Percentiles rank a stretch among this genome's conserved stretches.
phyloP scores from a whole-genome alignment of 257 asterid genomes.

The Solanum chiquidenum region DNA sequence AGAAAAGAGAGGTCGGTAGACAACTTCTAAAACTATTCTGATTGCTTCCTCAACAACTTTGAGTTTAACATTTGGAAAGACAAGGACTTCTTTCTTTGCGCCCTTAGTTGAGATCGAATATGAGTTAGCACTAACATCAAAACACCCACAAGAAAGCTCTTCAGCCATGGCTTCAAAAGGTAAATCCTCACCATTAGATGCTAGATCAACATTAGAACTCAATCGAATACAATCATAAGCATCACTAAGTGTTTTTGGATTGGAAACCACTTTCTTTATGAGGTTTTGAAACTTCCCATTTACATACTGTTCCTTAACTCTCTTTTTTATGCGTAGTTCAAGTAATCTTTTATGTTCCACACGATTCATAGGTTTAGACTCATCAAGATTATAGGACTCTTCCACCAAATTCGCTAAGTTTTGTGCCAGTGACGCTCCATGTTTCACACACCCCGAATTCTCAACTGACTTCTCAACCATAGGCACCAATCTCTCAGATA shows the following conservation, averaged over 20 bases:
- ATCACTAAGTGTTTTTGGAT: slow-evolving; percentile 61
- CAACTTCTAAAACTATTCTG: slow-evolving; percentile 66
- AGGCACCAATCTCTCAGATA: not conserved
- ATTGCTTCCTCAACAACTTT: slow-evolving; percentile 83
- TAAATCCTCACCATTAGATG: slow-evolving; percentile 27
- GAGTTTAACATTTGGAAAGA: slow-evolving; percentile 56
- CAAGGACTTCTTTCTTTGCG: slow-evolving; percentile 44
- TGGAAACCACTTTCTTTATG: slow-evolving; percentile 60
- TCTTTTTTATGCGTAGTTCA: slow-evolving; percentile 65
- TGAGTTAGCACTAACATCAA: slow-evolving; percentile 53
- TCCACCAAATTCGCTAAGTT: slow-evolving; percentile 71
- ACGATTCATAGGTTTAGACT: slow-evolving; percentile 33
- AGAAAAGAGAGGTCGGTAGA: slow-evolving; percentile 74
- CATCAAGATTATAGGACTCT: slow-evolving; percentile 38
- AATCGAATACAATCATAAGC: slow-evolving; percentile 64
- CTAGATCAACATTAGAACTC: slow-evolving; percentile 51
- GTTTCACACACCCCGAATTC: not conserved
- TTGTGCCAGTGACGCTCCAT: slow-evolving; percentile 27
- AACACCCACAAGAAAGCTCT: slow-evolving; percentile 53
- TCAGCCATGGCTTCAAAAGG: slow-evolving; percentile 64
- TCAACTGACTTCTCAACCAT: not conserved
- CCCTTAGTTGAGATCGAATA: slow-evolving; percentile 56
- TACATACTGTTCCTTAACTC: slow-evolving; percentile 62
- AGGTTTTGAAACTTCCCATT: slow-evolving; percentile 67
- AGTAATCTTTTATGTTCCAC: slow-evolving; percentile 51